Conservation (phyloP, 306 rosid species). For the Gleditsia sinensis region DNA sequence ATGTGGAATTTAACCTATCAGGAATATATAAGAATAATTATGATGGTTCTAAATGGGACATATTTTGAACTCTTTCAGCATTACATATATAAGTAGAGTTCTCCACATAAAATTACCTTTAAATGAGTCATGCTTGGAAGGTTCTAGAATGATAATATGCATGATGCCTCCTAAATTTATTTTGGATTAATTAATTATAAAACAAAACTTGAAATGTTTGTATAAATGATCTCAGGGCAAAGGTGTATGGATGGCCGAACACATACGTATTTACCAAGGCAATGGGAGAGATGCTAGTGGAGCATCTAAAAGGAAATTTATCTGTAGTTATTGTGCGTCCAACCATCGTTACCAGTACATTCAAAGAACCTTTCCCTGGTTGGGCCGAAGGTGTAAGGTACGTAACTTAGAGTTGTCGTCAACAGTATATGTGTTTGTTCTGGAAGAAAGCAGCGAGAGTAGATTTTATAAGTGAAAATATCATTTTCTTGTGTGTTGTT, state of each 20-base stretch:
- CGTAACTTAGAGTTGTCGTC: neutral
- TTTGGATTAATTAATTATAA: no score
- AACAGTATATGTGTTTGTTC: constrained; percentile 16
- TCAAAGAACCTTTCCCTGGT: constrained; percentile 82
- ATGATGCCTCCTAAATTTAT: neutral
- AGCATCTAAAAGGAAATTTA: constrained; percentile 41
- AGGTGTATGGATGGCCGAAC: constrained; percentile 84
- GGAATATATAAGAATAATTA: no score
- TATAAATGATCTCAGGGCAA: constrained; percentile 50
- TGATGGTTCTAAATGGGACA: no score
- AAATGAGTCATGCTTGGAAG: no score
- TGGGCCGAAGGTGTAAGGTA: constrained; percentile 87
- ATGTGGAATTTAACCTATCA: no score
- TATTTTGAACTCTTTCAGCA: no score
- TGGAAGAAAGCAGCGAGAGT: neutral
- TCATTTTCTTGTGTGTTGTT: neutral
- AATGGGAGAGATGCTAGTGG: constrained; percentile 75
- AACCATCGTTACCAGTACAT: constrained; percentile 71
- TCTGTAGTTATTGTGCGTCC: constrained; percentile 67
- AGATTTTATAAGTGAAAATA: neutral
- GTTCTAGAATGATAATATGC: no score
- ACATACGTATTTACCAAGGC: constrained; percentile 87
- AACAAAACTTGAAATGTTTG: no score
- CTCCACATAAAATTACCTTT: no score
- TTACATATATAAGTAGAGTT: no score